These are phyloP conservation scores for Hymenoscyphus occultus DNA, from an alignment of 2,329 filamentous ascomycete species.

Conservation along the genomic window DNA sequence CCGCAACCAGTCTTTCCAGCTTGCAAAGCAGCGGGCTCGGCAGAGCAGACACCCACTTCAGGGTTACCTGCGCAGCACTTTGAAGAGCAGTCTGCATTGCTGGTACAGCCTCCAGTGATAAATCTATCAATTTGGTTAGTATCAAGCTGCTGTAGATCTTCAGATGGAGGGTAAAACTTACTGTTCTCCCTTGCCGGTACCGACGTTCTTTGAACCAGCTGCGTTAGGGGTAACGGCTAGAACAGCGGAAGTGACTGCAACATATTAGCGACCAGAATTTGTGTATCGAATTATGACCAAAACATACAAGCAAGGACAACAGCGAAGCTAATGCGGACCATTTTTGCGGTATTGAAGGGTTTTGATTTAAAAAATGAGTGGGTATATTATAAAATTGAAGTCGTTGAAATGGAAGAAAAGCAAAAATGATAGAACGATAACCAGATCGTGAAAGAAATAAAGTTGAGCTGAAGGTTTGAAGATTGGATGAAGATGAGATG, in stretches of 20 bases:
- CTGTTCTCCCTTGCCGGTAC: constrained; percentile 36
- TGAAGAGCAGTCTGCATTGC: constrained; percentile 38
- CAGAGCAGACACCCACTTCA: constrained; percentile 38
- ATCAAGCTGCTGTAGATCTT: not conserved
- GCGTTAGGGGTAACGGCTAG: constrained; percentile 38
- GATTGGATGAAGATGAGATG: not conserved
- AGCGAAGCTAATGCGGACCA: constrained; percentile 10
- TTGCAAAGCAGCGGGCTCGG: constrained; percentile 38
- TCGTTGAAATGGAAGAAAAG: constrained; percentile 6
- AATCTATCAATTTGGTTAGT: constrained; percentile 23
- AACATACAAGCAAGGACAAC: constrained; percentile 11
- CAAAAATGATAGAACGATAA: constrained; percentile 8
- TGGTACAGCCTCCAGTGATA: constrained; percentile 40
- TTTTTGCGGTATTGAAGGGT: constrained; percentile 6
- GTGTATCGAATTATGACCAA: too few relatives aligned
- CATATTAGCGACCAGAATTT: constrained; percentile 1
- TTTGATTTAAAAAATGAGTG: not conserved
- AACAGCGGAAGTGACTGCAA: constrained; percentile 33
- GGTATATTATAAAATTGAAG: not conserved
- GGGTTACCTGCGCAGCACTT: constrained; percentile 36
- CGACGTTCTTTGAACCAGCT: constrained; percentile 38
- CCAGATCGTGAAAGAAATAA: constrained; percentile 1
- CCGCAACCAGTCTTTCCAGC: constrained; percentile 40
- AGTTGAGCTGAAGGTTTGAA: not conserved
- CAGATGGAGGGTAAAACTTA: not conserved